phyloP scores from a whole-genome alignment of 1,139 yeast species.

The Blastobotrys ciferrii region DNA sequence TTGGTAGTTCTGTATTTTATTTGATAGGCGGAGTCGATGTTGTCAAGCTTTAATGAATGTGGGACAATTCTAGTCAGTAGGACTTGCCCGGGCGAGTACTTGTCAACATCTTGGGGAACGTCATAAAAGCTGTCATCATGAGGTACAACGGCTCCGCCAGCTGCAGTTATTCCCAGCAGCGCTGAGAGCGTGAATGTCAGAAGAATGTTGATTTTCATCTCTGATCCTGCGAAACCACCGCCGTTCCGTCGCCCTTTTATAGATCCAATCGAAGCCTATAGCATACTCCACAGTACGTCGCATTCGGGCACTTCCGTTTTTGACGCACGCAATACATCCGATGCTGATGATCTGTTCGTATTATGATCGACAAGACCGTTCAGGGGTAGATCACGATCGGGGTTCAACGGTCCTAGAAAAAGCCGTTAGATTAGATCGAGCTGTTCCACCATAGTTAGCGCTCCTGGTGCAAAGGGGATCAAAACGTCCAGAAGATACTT shows the following conservation, averaged over 20 bases:
- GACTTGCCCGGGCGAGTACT: slow-evolving; percentile 22
- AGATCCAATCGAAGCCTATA: background rate
- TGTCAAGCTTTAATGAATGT: slow-evolving; percentile 13
- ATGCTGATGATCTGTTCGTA: too few species aligned
- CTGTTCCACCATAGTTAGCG: too few species aligned
- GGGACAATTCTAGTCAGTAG: slow-evolving; percentile 21
- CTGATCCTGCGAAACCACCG: background rate
- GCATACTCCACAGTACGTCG: too few species aligned
- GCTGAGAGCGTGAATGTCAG: background rate
- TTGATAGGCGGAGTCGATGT: slow-evolving; percentile 26
- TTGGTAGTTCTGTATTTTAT: slow-evolving; percentile 29
- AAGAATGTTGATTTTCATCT: background rate
- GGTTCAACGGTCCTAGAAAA: too few species aligned
- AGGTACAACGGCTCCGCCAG: slow-evolving; percentile 14
- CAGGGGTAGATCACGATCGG: too few species aligned
- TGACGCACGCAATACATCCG: too few species aligned
- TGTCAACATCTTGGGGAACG: slow-evolving; percentile 16
- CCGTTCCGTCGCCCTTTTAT: background rate
- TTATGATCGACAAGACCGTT: too few species aligned
- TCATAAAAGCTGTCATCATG: slow-evolving; percentile 23
- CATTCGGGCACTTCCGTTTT: too few species aligned
- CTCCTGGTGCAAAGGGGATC: too few species aligned
- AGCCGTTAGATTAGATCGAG: too few species aligned
- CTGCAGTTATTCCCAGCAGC: background rate
- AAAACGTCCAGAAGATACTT: too few species aligned